A percentile compares a stretch with the other conserved stretches of the same genome.
Conservation (phyloP, 352 stramenopile species). For the Globisporangium viniferum region DNA sequence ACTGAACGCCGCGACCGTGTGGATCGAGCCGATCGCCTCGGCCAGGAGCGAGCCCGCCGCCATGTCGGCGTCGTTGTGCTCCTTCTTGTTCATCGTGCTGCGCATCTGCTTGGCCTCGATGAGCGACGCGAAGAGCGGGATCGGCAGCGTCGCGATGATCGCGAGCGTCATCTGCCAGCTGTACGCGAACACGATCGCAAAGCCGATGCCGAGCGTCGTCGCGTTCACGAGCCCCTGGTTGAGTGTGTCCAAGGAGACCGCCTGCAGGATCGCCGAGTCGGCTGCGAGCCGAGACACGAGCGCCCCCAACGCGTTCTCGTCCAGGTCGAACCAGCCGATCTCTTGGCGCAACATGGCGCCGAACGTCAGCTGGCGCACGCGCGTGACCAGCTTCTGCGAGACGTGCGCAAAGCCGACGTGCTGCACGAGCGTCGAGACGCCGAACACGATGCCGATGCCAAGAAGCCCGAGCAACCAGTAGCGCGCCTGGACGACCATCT, state of each 20-base stretch:
- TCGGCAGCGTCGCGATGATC: no score
- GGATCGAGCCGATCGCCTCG: conserved; percentile 47
- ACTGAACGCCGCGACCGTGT: conserved; percentile 36
- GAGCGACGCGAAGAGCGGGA: no score
- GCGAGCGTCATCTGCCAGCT: no score
- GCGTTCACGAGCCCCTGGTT: conserved; percentile 47
- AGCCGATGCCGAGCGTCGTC: conserved; percentile 32
- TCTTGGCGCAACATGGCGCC: conserved; percentile 67
- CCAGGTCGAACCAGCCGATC: conserved; percentile 66
- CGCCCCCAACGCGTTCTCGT: conserved; percentile 53
- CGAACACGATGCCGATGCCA: conserved; percentile 32
- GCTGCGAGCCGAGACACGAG: conserved; percentile 59
- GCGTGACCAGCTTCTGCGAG: conserved; percentile 39
- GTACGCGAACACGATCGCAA: no score
- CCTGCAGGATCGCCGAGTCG: conserved; percentile 71
- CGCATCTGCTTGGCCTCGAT: conserved; percentile 35
- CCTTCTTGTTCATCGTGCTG: conserved; percentile 30
- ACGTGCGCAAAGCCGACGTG: conserved; percentile 51
- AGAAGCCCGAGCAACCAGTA: conserved; percentile 34
- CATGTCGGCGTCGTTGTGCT: conserved; percentile 38
- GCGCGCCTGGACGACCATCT: conserved; percentile 34
- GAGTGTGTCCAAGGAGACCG: conserved; percentile 63
- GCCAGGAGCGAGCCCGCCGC: conserved; percentile 34
- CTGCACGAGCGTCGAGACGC: conserved; percentile 33
- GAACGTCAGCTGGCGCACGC: conserved; percentile 42